Evolutionary conservation across 1,284 basidiomycete genomes (phyloP).

Genomic region (Phylloboletellus chloephorus): DNA sequence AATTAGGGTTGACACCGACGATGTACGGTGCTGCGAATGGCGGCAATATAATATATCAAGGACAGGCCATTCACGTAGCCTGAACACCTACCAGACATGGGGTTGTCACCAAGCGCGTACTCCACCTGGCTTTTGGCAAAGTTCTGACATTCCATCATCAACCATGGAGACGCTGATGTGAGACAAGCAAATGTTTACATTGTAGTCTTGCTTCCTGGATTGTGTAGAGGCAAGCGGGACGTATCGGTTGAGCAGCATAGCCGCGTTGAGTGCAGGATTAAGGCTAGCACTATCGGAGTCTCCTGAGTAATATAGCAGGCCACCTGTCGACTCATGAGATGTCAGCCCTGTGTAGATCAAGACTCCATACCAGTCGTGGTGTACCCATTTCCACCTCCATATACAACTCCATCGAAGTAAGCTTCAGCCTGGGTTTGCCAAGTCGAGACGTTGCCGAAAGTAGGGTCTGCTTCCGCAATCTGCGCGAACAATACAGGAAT

Average conservation of each 20-base stretch:
- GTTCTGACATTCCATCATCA: slow-evolving; percentile 34
- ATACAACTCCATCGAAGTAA: slow-evolving; percentile 73
- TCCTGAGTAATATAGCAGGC: slow-evolving; percentile 73
- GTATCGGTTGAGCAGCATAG: slow-evolving; percentile 77
- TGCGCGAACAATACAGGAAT: slow-evolving; percentile 71
- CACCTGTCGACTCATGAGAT: slow-evolving; percentile 42
- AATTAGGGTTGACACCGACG: slow-evolving; percentile 85
- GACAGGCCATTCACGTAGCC: neutral
- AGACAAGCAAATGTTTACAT: slow-evolving; percentile 36
- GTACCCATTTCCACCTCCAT: slow-evolving; percentile 48
- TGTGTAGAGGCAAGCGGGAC: slow-evolving; percentile 63
- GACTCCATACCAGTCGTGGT: slow-evolving; percentile 46
- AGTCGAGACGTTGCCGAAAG: slow-evolving; percentile 48
- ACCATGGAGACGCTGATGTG: slow-evolving; percentile 1
- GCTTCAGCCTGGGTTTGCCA: slow-evolving; percentile 73
- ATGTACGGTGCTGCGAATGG: slow-evolving; percentile 61
- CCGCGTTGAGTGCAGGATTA: slow-evolving; percentile 82
- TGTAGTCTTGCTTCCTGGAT: slow-evolving; percentile 57
- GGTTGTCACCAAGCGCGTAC: slow-evolving; percentile 82
- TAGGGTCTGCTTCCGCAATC: slow-evolving; percentile 49
- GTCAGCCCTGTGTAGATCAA: slow-evolving; percentile 3
- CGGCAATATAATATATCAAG: slow-evolving; percentile 1
- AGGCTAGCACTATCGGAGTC: slow-evolving; percentile 77
- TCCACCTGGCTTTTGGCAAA: slow-evolving; percentile 75
- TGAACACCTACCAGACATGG: slow-evolving; percentile 57